Evolutionary conservation across 352 stramenopile species (phyloP).

Genomic region (Globisporangium barbulae): DNA sequence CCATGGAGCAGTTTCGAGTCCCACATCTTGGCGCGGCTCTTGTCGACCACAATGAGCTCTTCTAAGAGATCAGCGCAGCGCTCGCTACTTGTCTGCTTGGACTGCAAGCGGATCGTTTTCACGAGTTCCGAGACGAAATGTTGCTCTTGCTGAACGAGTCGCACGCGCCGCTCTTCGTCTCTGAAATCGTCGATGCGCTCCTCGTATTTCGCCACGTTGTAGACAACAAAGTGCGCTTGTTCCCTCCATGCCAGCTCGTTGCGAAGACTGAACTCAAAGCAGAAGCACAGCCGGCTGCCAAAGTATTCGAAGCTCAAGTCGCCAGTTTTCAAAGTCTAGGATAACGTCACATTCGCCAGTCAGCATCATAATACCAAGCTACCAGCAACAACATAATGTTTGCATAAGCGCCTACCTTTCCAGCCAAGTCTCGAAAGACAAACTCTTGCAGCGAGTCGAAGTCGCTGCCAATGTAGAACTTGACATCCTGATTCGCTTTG

Average conservation of each 20-base stretch:
- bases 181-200: conserved; percentile 62
- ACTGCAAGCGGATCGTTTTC: conserved; percentile 68
- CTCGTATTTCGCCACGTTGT: conserved; percentile 27
- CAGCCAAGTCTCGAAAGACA: conserved; percentile 33
- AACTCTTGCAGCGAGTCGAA: conserved; percentile 55
- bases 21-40: conserved; percentile 50
- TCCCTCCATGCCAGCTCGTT: conserved; percentile 12
- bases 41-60: conserved; percentile 64
- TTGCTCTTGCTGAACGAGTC: conserved; percentile 48
- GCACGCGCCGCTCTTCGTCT: conserved; percentile 48
- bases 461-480: conserved; percentile 52
- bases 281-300: conserved; percentile 53
- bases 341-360: not conserved
- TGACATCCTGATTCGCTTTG: conserved; percentile 18
- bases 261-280: conserved; percentile 42
- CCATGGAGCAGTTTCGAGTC: conserved; percentile 71
- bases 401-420: conserved; percentile 28
- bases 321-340: conserved; percentile 28
- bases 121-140: conserved; percentile 72
- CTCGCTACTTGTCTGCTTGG: conserved; percentile 55
- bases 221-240: conserved; percentile 17
- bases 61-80: conserved; percentile 50
- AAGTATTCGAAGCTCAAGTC: conserved; percentile 53
- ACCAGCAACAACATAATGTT: not conserved
- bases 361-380: not conserved